A percentile compares a stretch with the other conserved stretches of the same genome.
Evolutionary conservation across 2,329 filamentous ascomycete species (phyloP).

Genomic region (Emergomyces africanus): DNA sequence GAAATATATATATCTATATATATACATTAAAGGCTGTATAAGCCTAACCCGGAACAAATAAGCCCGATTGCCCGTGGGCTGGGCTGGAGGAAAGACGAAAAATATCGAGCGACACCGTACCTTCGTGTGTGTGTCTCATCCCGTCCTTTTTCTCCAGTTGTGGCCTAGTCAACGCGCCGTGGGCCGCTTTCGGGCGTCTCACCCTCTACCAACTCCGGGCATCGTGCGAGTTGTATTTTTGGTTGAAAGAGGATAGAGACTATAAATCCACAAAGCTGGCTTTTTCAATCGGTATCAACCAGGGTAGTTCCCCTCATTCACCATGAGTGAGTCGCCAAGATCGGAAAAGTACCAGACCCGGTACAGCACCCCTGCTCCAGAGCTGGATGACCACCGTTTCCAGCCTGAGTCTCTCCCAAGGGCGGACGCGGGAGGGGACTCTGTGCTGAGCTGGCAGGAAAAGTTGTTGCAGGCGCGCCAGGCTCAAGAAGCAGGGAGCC

Average conservation of each 20-base stretch:
- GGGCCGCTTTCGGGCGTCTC: slow-evolving; percentile 8
- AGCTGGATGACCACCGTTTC: slow-evolving; percentile 74
- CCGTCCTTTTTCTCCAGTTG: slow-evolving; percentile 8
- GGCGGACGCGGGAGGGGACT: slow-evolving; percentile 28
- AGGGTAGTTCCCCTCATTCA: slow-evolving; percentile 6
- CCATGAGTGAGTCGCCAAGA: slow-evolving; percentile 43
- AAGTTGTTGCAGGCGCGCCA: not conserved
- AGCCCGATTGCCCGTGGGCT: slow-evolving; percentile 30
- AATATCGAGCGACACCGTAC: slow-evolving; percentile 12
- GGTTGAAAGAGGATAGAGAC: not conserved
- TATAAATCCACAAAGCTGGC: not conserved
- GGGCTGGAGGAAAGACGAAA: slow-evolving; percentile 24
- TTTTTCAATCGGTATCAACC: not conserved
- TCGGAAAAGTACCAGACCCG: slow-evolving; percentile 52
- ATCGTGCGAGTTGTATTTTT: not conserved
- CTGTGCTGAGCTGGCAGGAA: slow-evolving; percentile 24
- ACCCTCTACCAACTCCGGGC: not conserved
- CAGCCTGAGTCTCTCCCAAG: slow-evolving; percentile 25
- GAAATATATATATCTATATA: too few species aligned
- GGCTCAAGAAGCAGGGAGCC: slow-evolving; percentile 14
- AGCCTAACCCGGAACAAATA: slow-evolving; percentile 17
- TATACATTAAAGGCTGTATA: not conserved
- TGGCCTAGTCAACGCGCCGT: slow-evolving; percentile 5
- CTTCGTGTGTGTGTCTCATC: slow-evolving; percentile 8
- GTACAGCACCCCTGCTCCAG: slow-evolving; percentile 51